These are phyloP conservation scores for Yamadazyma sp. DNA, from an alignment of 805 yeast species.

Conservation along the genomic window DNA sequence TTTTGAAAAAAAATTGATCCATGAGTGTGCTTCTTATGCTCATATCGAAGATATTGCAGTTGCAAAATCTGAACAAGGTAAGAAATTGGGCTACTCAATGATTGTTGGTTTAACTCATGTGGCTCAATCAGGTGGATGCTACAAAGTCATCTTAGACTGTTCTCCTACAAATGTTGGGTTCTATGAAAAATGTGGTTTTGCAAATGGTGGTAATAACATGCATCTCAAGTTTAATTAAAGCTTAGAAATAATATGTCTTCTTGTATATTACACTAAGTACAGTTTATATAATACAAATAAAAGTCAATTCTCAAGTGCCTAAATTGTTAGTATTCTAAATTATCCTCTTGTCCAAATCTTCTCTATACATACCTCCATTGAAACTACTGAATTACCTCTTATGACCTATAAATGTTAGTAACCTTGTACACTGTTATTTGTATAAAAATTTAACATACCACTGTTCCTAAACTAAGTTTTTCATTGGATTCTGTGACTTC, in stretches of 20 bases:
- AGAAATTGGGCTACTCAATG: slow-evolving; percentile 67
- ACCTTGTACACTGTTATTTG: not conserved
- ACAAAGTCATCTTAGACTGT: slow-evolving; percentile 89
- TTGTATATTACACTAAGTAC: too few relatives aligned
- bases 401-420: slow-evolving; percentile 40
- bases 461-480: slow-evolving; percentile 58
- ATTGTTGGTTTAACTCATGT: slow-evolving; percentile 59
- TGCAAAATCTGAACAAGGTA: slow-evolving; percentile 71
- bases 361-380: slow-evolving; percentile 58
- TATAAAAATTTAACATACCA: slow-evolving; percentile 33
- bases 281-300: slow-evolving; percentile 1
- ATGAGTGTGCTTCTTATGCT: slow-evolving; percentile 80
- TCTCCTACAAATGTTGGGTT: slow-evolving; percentile 77
- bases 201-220: slow-evolving; percentile 69
- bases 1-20: slow-evolving; percentile 80
- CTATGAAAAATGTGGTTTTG: slow-evolving; percentile 84
- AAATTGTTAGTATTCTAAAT: slow-evolving; percentile 31
- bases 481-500: slow-evolving; percentile 55
- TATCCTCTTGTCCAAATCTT: too few relatives aligned
- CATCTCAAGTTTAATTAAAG: slow-evolving; percentile 11
- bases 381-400: slow-evolving; percentile 75
- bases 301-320: slow-evolving; percentile 33
- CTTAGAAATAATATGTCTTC: too few relatives aligned
- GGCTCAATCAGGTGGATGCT: slow-evolving; percentile 65
- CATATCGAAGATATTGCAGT: slow-evolving; percentile 96